Evolutionary conservation across 768 basidiomycete genomes (phyloP).

Genomic region (Nidularia pulvinata): DNA sequence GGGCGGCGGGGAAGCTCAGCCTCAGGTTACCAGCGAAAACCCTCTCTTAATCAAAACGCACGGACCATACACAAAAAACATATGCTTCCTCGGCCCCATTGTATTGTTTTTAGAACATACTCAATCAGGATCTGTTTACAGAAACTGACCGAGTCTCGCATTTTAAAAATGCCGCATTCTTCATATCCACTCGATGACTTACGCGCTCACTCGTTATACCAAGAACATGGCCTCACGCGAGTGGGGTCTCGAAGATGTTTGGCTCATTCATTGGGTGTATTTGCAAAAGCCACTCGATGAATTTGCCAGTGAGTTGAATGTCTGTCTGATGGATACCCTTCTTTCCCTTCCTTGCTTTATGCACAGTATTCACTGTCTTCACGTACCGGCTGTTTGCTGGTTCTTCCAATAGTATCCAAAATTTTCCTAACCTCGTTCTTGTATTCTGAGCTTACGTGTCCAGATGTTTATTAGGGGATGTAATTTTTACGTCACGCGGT

Average conservation of each 20-base stretch:
- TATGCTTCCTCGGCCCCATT: constrained; percentile 12
- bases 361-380: no score
- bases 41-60: constrained; percentile 11
- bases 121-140: constrained; percentile 84
- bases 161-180: constrained; percentile 74
- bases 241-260: constrained; percentile 64
- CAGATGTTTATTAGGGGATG: no score
- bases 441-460: no score
- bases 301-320: constrained; percentile 52
- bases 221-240: constrained; percentile 51
- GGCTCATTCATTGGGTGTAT: constrained; percentile 27
- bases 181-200: constrained; percentile 73
- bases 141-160: constrained; percentile 81
- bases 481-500: no score
- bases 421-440: no score
- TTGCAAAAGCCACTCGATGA: constrained; percentile 23
- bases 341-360: neutral
- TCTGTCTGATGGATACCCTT: constrained; percentile 59
- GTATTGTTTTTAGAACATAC: constrained; percentile 62
- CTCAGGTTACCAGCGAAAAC: neutral
- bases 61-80: constrained; percentile 21
- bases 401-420: no score
- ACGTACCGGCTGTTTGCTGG: no score
- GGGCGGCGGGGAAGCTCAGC: no score
- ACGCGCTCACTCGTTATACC: constrained; percentile 62